A percentile compares a stretch with the other conserved stretches of the same genome.
These are phyloP conservation scores for Tetrahymena borealis DNA, from an alignment of 73 alveolate species.

Conservation along the genomic window DNA sequence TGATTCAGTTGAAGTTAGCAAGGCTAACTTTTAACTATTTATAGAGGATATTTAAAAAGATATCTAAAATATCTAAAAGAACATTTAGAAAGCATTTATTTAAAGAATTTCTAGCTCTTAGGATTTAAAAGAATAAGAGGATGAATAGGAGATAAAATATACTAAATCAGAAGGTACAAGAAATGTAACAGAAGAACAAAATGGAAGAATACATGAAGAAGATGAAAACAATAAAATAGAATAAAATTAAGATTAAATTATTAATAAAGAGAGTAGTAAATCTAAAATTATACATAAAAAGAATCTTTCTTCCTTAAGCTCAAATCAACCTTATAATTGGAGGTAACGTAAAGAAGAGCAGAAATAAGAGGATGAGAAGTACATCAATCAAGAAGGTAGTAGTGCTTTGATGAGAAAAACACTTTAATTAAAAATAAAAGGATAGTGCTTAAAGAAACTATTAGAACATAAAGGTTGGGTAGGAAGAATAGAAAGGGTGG, in stretches of 20 bases:
- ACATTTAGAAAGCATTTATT: background rate
- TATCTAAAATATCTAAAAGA: background rate
- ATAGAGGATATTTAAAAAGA: background rate
- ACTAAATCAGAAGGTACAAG: background rate
- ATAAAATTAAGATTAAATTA: background rate
- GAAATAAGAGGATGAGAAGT: background rate
- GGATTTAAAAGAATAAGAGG: background rate
- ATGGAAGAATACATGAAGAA: background rate
- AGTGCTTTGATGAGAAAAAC: background rate
- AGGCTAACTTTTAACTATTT: background rate
- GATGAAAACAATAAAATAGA: background rate
- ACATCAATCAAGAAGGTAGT: background rate
- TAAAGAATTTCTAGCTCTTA: background rate
- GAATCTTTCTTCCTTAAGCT: background rate
- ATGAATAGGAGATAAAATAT: background rate
- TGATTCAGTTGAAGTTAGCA: background rate
- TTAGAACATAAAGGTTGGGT: background rate
- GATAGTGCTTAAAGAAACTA: background rate
- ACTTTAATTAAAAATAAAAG: background rate
- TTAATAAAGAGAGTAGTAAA: background rate
- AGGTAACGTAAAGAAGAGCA: background rate
- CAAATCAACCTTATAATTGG: background rate
- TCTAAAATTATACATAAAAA: background rate
- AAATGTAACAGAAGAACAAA: background rate
- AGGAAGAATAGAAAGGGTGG: background rate